Percentiles rank a stretch among this genome's conserved stretches.
Conservation (phyloP, 768 basidiomycete species). For the Kwoniella botswanensis region DNA sequence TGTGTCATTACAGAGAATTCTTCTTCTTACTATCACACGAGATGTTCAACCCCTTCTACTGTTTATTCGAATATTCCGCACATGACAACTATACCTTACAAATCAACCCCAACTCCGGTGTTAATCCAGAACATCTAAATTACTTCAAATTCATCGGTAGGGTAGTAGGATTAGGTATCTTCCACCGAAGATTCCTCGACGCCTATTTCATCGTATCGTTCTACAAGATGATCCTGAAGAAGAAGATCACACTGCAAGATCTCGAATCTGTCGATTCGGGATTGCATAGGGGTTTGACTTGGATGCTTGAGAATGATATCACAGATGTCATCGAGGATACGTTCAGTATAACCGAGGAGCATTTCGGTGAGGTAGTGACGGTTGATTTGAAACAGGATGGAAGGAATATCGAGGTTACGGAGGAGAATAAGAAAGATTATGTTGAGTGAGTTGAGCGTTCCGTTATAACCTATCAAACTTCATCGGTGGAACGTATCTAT, state of each 20-base stretch:
- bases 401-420: conserved; percentile 80
- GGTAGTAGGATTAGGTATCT: conserved; percentile 92
- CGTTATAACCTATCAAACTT: too few species aligned
- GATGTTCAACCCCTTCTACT: conserved; percentile 99
- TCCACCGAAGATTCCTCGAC: conserved; percentile 98
- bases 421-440: conserved; percentile 99
- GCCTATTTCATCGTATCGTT: conserved; percentile 99
- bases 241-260: conserved; percentile 92
- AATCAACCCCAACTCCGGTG: conserved; percentile 96
- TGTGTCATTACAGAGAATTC: conserved; percentile 74
- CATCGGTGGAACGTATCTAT: too few species aligned
- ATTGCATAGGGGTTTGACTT: conserved; percentile 89
- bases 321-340: conserved; percentile 98
- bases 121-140: conserved; percentile 98
- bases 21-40: conserved; percentile 99
- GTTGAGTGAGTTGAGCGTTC: conserved; percentile 66
- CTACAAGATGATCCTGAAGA: conserved; percentile 99
- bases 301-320: conserved; percentile 99
- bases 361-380: conserved; percentile 97
- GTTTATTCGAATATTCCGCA: conserved; percentile 98
- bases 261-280: conserved; percentile 97
- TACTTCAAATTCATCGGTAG: conserved; percentile 99
- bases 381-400: conserved; percentile 93
- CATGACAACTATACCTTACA: conserved; percentile 99
- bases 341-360: conserved; percentile 94